Evolutionary conservation across 768 basidiomycete genomes (phyloP).

Genomic region (Macrolepiota fuliginosa): DNA sequence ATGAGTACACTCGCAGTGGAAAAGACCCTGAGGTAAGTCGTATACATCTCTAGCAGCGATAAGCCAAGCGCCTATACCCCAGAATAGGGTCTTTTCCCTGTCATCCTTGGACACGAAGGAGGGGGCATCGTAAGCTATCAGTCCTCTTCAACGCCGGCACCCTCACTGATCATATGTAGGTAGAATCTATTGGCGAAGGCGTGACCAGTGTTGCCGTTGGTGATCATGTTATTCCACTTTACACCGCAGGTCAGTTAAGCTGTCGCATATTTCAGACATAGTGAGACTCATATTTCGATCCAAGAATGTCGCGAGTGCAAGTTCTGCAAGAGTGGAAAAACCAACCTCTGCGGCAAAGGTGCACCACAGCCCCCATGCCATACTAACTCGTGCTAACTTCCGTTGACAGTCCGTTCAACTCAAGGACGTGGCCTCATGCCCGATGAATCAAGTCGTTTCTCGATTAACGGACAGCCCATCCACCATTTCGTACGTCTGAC

Average conservation of each 20-base stretch:
- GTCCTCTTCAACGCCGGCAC: background rate
- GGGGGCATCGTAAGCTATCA: constrained; percentile 71
- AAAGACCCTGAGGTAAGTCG: constrained; percentile 84
- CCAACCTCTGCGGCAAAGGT: constrained; percentile 97
- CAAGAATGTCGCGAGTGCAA: constrained; percentile 94
- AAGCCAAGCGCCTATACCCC: constrained; percentile 8
- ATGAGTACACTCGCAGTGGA: constrained; percentile 95
- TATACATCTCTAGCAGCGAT: background rate
- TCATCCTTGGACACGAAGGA: constrained; percentile 94
- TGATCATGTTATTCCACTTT: constrained; percentile 96
- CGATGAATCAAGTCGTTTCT: constrained; percentile 85
- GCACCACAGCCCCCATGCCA: background rate
- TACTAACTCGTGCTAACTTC: background rate
- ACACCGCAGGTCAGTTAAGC: constrained; percentile 75
- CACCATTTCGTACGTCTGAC: constrained; percentile 78
- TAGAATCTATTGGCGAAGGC: constrained; percentile 96
- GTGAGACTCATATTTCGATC: background rate
- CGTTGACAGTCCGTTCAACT: constrained; percentile 72
- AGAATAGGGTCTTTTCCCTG: constrained; percentile 79
- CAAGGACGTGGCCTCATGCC: constrained; percentile 97
- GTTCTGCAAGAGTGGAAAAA: constrained; percentile 98
- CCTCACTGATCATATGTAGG: constrained; percentile 41
- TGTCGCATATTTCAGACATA: background rate
- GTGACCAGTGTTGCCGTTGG: constrained; percentile 79
- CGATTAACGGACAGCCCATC: constrained; percentile 80